A percentile compares a stretch with the other conserved stretches of the same genome.
These are phyloP conservation scores for Zanthoxylum bungeanum DNA, from an alignment of 345 rosid species.

Conservation along the genomic window DNA sequence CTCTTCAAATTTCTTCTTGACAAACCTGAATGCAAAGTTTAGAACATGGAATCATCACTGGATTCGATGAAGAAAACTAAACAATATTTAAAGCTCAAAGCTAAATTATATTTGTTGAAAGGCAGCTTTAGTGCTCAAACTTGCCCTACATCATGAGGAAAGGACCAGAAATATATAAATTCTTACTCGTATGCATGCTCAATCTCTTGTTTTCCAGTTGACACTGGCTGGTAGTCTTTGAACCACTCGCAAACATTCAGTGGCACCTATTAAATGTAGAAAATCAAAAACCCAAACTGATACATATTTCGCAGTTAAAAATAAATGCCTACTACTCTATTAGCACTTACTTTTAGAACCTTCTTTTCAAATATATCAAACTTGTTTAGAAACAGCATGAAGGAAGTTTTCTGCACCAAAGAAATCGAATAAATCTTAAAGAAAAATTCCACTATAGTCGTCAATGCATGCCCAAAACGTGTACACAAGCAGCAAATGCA, in stretches of 20 bases:
- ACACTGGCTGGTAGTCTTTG: slow-evolving; percentile 86
- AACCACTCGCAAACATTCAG: slow-evolving; percentile 90
- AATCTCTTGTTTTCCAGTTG: slow-evolving; percentile 87
- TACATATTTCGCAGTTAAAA: not conserved
- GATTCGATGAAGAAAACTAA: not conserved
- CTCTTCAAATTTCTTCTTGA: slow-evolving; percentile 97
- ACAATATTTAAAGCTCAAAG: not conserved
- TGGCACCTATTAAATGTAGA: slow-evolving; percentile 56
- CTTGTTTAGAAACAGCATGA: slow-evolving; percentile 96
- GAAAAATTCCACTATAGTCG: not conserved
- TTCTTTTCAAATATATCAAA: slow-evolving; percentile 97
- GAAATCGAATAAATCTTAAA: not conserved
- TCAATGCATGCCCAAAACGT: not conserved
- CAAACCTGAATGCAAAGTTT: slow-evolving; percentile 49
- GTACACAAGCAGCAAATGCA: not conserved
- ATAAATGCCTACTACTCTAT: not conserved
- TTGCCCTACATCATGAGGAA: not conserved
- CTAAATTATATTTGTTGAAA: not conserved
- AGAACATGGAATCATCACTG: not conserved
- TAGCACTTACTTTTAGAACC: slow-evolving; percentile 81
- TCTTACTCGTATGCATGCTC: slow-evolving; percentile 98
- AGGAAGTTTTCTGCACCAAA: slow-evolving; percentile 85
- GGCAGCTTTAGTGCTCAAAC: not conserved
- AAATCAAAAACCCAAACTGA: slow-evolving; percentile 13
- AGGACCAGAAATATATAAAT: not conserved